phyloP scores from a whole-genome alignment of 495 filamentous ascomycete species.

The Hyphodiscus hymeniophilus region DNA sequence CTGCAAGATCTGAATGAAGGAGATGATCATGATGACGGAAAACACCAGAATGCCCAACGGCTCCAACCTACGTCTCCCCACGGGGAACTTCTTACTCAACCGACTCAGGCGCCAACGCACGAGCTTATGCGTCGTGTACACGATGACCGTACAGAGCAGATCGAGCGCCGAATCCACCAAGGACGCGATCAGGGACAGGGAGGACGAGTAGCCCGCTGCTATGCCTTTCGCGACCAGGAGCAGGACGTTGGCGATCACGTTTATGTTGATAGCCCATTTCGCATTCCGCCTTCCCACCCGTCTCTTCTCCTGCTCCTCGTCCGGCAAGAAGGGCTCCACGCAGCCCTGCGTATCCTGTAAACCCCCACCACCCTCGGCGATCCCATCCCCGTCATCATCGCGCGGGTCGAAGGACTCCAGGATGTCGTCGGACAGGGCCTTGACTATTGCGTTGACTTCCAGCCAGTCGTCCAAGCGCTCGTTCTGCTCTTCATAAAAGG shows the following conservation, averaged over 20 bases:
- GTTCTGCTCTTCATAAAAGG: conserved; percentile 43
- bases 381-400: conserved; percentile 41
- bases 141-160: conserved; percentile 40
- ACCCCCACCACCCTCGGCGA: conserved; percentile 32
- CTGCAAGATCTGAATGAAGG: conserved; percentile 39
- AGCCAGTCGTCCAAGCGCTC: conserved; percentile 41
- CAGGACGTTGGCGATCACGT: conserved; percentile 39
- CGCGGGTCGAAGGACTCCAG: conserved; percentile 42
- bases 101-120: conserved; percentile 35
- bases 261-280: conserved; percentile 46
- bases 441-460: conserved; percentile 40
- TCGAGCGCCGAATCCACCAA: conserved; percentile 39
- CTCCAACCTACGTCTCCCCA: conserved; percentile 36
- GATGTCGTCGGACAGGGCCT: conserved; percentile 41
- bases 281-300: conserved; percentile 29
- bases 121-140: conserved; percentile 37
- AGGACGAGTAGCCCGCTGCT: conserved; percentile 31
- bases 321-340: conserved; percentile 36
- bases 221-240: conserved; percentile 33
- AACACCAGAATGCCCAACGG: conserved; percentile 44
- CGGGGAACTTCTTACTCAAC: conserved; percentile 34
- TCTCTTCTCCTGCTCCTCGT: conserved; percentile 38
- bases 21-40: conserved; percentile 43
- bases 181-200: conserved; percentile 40
- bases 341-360: conserved; percentile 30